Evolutionary conservation across 2,329 filamentous ascomycete genomes (phyloP).

Genomic region (Pseudogymnoascus sp.): DNA sequence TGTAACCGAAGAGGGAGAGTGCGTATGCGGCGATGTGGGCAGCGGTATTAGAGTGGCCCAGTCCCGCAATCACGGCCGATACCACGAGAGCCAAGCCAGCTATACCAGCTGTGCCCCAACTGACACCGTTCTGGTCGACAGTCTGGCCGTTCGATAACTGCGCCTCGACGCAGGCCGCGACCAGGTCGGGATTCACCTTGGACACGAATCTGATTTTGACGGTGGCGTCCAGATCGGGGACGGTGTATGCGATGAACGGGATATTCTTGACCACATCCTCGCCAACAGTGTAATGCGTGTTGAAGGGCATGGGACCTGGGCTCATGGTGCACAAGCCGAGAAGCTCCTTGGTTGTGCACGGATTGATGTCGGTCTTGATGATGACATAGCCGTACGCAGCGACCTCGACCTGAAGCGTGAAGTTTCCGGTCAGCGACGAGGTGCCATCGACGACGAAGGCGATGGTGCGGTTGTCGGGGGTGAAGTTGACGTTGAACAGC

Average conservation of each 20-base stretch:
- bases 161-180: constrained; percentile 80
- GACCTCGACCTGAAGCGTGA: constrained; percentile 67
- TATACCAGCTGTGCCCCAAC: constrained; percentile 83
- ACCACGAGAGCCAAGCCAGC: constrained; percentile 74
- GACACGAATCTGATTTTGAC: constrained; percentile 69
- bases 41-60: constrained; percentile 89
- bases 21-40: constrained; percentile 92
- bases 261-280: constrained; percentile 53
- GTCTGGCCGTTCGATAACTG: constrained; percentile 85
- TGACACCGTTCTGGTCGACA: constrained; percentile 79
- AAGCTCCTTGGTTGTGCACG: constrained; percentile 59
- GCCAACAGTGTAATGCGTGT: constrained; percentile 58
- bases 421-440: constrained; percentile 74
- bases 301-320: constrained; percentile 69
- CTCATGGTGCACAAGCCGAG: constrained; percentile 85
- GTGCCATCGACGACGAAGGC: constrained; percentile 70
- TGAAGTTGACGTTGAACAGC: constrained; percentile 78
- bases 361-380: constrained; percentile 60
- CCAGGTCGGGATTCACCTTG: constrained; percentile 34
- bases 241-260: constrained; percentile 76
- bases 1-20: constrained; percentile 84
- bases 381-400: constrained; percentile 76
- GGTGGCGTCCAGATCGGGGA: constrained; percentile 84
- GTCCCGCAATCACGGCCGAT: constrained; percentile 79
- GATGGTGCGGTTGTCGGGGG: constrained; percentile 64